Evolutionary conservation across 148 eudicot species (phyloP).

Genomic region (Amaranthus cruentus): DNA sequence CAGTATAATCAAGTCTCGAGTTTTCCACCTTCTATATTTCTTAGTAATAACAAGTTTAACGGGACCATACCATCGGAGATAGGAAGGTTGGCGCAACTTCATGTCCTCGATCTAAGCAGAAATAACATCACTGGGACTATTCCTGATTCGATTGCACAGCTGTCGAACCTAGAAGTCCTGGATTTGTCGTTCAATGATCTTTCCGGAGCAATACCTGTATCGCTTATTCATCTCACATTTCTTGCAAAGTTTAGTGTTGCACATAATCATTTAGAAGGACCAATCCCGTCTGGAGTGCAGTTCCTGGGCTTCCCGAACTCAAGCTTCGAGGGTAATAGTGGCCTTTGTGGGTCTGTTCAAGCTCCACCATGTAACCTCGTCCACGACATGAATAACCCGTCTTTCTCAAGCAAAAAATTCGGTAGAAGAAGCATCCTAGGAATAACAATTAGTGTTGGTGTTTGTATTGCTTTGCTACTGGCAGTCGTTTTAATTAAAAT

Average conservation of each 20-base stretch:
- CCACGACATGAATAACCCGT: constrained; percentile 17
- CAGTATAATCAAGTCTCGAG: constrained; percentile 80
- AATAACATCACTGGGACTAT: constrained; percentile 66
- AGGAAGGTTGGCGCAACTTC: constrained; percentile 69
- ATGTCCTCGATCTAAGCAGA: constrained; percentile 74
- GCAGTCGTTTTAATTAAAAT: constrained; percentile 49
- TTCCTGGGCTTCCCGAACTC: constrained; percentile 68
- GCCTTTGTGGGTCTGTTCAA: constrained; percentile 66
- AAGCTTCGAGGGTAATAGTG: constrained; percentile 79
- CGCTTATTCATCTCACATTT: constrained; percentile 65
- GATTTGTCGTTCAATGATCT: constrained; percentile 72
- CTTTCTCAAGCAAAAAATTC: constrained; percentile 29
- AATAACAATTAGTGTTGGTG: constrained; percentile 55
- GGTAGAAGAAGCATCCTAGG: constrained; percentile 51
- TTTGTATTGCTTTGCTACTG: constrained; percentile 52
- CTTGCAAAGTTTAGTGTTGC: constrained; percentile 81
- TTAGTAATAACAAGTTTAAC: constrained; percentile 59
- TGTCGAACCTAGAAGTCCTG: constrained; percentile 63
- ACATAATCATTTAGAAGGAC: constrained; percentile 59
- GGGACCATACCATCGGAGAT: constrained; percentile 64
- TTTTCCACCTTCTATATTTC: constrained; percentile 72
- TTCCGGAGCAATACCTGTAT: constrained; percentile 62
- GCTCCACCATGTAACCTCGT: constrained; percentile 39
- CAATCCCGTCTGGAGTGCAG: constrained; percentile 66
- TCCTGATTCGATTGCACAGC: constrained; percentile 63